Evolutionary conservation across 2,329 filamentous ascomycete genomes (phyloP), one percentile per base, ranked within the genome.

Genomic region (Aphanoascus verrucosus): DNA sequence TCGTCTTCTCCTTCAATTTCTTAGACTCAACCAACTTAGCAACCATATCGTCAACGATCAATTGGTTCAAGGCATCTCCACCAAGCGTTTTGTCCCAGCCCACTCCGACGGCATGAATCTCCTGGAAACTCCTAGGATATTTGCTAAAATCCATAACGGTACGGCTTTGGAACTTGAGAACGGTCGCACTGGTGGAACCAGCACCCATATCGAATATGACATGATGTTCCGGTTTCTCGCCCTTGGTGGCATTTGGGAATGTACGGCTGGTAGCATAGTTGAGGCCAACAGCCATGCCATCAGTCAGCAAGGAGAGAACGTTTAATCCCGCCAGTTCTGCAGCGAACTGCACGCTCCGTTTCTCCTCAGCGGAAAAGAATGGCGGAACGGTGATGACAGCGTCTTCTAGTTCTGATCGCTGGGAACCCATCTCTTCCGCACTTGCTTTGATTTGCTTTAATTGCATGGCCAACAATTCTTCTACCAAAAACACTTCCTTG

Each of bases 171-270:
- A 98, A 95, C 63, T 84, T 85, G 66, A 98, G 72, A 50, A 98
- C 75, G 5, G 89, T 93, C 3, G 91, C 91, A 62, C 88, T 94
- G 32, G 91, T 86, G 44, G 88, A 96, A 3, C 93, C 93, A 60
- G 93, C 90, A 60, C 93, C 93, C 90, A 98, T 97, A 67, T 98
- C 93, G 65, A 93, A 98, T 31, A 98, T 82, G 67, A 98, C 73
- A 72, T 98, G 88, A 62, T 90, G 81, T 70, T 98, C 93, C 0
- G 93, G 85, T 73, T 89, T 89, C 59, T 80, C 85, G 52, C 88
- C 88, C 52, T 93, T 84, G 53, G 81, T 86, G 56, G 93, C 76
- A 62, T 81, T 88, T 37, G 90, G 88, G 70, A 97, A 98, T 14
- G 86, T 88, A 63, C 93, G 82, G 64, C 81, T 86, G 28, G 89